Percentiles rank a stretch among this genome's conserved stretches.
Evolutionary conservation across 169 alveolate species (phyloP).

Genomic region (Theileria parva): DNA sequence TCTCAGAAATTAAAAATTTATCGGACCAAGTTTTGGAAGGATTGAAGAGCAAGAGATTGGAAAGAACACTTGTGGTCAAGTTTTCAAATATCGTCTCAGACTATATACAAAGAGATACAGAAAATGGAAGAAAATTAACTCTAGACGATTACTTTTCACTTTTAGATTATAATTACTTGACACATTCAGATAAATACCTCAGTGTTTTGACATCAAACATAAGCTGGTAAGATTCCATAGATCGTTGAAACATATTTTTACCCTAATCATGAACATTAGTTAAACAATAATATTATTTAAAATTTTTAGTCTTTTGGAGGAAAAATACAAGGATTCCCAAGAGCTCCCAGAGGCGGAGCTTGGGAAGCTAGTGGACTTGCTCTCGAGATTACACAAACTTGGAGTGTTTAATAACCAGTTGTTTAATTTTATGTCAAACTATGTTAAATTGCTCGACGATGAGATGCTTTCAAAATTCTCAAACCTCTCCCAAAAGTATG

Average conservation of each 20-base stretch:
- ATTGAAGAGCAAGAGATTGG: background rate
- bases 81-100: slow-evolving; percentile 11
- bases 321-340: background rate
- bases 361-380: slow-evolving; percentile 27
- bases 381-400: slow-evolving; percentile 35
- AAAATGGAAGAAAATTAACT: slow-evolving; percentile 1
- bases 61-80: background rate
- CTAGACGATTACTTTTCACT: slow-evolving; percentile 13
- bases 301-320: background rate
- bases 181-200: slow-evolving; percentile 20
- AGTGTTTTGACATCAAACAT: slow-evolving; percentile 11
- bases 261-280: background rate
- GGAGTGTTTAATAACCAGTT: slow-evolving; percentile 41
- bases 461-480: slow-evolving; percentile 52
- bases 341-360: slow-evolving; percentile 4
- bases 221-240: slow-evolving; percentile 10
- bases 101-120: slow-evolving; percentile 8
- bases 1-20: background rate
- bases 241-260: no score
- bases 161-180: background rate
- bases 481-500: slow-evolving; percentile 33
- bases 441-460: slow-evolving; percentile 14
- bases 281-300: background rate
- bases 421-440: slow-evolving; percentile 37
- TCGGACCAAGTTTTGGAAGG: slow-evolving; percentile 3